phyloP scores from a whole-genome alignment of 805 yeast genomes.

The Kodamaea neixiangensis region DNA sequence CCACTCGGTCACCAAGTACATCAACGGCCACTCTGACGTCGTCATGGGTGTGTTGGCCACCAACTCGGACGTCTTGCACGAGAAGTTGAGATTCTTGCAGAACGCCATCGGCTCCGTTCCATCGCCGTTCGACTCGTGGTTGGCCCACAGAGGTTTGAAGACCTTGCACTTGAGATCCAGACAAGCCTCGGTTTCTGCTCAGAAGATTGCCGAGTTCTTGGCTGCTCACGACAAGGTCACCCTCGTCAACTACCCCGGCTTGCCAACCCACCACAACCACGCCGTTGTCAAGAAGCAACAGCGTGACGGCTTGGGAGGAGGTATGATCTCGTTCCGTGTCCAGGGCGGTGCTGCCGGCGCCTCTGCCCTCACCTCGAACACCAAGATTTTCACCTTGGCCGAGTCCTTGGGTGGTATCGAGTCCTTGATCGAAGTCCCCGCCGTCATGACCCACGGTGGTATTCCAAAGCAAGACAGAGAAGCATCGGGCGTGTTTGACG shows the following conservation, averaged over 20 bases:
- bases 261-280: conserved; percentile 62
- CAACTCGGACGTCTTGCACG: conserved; percentile 59
- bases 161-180: conserved; percentile 79
- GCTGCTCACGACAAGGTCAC: conserved; percentile 50
- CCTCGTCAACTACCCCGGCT: conserved; percentile 83
- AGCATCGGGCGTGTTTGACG: conserved; percentile 77
- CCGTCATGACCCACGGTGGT: conserved; percentile 91
- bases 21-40: conserved; percentile 91
- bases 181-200: conserved; percentile 68
- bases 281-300: conserved; percentile 72
- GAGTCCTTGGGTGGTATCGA: conserved; percentile 92
- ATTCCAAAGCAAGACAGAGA: conserved; percentile 79
- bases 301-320: conserved; percentile 85
- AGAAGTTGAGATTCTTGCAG: conserved; percentile 72
- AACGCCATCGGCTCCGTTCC: conserved; percentile 89
- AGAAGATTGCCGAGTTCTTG: conserved; percentile 67
- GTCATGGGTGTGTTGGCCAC: conserved; percentile 83
- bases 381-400: conserved; percentile 80
- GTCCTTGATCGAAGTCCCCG: conserved; percentile 83
- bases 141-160: conserved; percentile 89
- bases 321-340: conserved; percentile 87
- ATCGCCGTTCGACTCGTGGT: conserved; percentile 89
- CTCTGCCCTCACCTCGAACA: conserved; percentile 66
- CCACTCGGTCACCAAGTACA: conserved; percentile 87
- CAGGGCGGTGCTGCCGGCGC: conserved; percentile 81